Percentiles rank a stretch among this genome's conserved stretches.
phyloP scores from a whole-genome alignment of 768 basidiomycete species.

The Mycena vulgaris region DNA sequence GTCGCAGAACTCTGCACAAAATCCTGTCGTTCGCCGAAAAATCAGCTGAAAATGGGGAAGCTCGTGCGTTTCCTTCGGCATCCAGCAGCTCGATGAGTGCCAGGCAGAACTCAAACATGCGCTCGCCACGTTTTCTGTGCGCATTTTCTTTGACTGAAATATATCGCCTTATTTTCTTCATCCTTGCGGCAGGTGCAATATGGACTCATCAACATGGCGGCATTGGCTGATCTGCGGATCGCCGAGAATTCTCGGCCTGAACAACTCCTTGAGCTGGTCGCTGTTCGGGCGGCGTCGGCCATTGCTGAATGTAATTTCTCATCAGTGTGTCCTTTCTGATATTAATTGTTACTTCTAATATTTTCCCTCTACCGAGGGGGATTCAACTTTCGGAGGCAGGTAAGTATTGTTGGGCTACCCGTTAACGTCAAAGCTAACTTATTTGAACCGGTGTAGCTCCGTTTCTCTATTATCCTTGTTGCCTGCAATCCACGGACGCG shows the following conservation, averaged over 20 bases:
- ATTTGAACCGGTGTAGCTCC: too few relatives aligned
- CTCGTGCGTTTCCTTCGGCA: not conserved
- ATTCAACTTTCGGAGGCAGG: too few relatives aligned
- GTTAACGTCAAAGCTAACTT: too few relatives aligned
- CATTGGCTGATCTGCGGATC: not conserved
- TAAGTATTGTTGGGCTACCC: not conserved
- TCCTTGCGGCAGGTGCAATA: not conserved
- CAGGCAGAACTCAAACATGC: not conserved
- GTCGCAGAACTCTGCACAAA: constrained; percentile 13
- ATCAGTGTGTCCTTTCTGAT: not conserved
- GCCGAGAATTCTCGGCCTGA: not conserved
- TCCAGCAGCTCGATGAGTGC: not conserved
- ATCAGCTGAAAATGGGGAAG: not conserved
- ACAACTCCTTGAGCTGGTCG: not conserved
- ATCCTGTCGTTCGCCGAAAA: not conserved
- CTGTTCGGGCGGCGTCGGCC: not conserved
- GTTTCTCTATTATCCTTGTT: too few relatives aligned
- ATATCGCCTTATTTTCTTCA: not conserved
- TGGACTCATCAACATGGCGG: not conserved
- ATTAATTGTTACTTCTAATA: too few relatives aligned
- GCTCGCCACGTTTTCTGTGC: not conserved
- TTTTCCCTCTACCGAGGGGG: too few relatives aligned
- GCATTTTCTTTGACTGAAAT: not conserved
- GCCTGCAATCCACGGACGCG: too few relatives aligned
- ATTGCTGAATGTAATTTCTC: not conserved